Base-by-base conservation (phyloP, 2,329 filamentous ascomycete genomes). In the Saccharata proteae region DNA sequence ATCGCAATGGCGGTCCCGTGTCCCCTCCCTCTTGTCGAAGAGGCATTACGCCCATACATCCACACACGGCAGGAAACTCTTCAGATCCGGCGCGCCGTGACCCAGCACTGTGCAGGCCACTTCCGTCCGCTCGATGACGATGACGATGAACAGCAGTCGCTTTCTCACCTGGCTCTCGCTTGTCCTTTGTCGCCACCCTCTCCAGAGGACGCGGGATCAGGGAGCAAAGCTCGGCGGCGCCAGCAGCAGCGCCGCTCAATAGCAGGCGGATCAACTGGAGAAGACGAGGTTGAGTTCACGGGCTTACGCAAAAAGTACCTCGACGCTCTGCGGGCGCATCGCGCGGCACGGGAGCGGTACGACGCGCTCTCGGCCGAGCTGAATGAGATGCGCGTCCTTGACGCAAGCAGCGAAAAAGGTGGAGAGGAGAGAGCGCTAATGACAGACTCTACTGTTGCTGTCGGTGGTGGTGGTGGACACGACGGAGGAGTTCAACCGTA, bases 221-320 rank as follows among this genome's bases (percentile, higher is more conserved):
- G 9, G 6, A 16, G 14, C 10, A 9, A 15, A 5, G 14, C 14
- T 10, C 25, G n/a, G n/a, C n/a, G n/a, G n/a, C n/a, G n/a, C n/a
- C n/a, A n/a, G n/a, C n/a, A n/a, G n/a, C n/a, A n/a, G n/a, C n/a
- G n/a, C n/a, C n/a, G n/a, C n/a, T n/a, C n/a, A n/a, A n/a, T n/a
- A n/a, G n/a, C n/a, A n/a, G n/a, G n/a, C n/a, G 26, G n/a, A n/a
- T n/a, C n/a, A n/a, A n/a, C n/a, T n/a, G n/a, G n/a, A n/a, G n/a
- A n/a, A n/a, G n/a, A n/a, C n/a, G n/a, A n/a, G n/a, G n/a, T 52
- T 20, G 59, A 64, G 18, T 35, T 65, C 10, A 55, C 57, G 20
- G 59, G 56, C 4, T 42, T 55, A 29, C 54, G 63, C 30, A 55
- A 52, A 29, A 46, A 57, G 37, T 69, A 67, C 36, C 38, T 68